Percentiles rank a stretch among this genome's conserved stretches.
Evolutionary conservation across 2,329 filamentous ascomycete species (phyloP).

Genomic region (Clonostachys byssicola): DNA sequence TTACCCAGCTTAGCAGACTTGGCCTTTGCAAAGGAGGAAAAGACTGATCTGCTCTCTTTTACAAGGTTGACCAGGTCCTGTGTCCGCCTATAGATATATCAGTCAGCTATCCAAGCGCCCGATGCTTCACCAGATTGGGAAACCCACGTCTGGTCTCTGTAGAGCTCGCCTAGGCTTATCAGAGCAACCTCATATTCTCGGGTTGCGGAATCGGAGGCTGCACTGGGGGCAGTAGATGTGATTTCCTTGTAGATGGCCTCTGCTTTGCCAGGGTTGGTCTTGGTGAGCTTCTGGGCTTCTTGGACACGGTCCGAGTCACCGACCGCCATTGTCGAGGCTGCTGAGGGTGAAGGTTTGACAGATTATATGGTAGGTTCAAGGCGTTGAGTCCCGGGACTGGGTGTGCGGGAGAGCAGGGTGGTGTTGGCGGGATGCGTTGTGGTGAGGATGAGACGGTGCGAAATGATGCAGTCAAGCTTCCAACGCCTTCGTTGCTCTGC

Average conservation of each 20-base stretch:
- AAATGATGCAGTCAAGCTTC: too few species aligned
- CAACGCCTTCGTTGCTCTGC: too few species aligned
- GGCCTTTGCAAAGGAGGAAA: conserved; percentile 96
- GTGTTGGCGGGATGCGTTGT: conserved; percentile 1
- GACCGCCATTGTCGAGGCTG: conserved; percentile 42
- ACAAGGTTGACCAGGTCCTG: conserved; percentile 87
- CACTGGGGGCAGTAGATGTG: conserved; percentile 77
- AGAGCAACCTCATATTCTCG: conserved; percentile 90
- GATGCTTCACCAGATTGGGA: not conserved
- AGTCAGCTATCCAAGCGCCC: conserved; percentile 15
- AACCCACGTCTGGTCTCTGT: conserved; percentile 79
- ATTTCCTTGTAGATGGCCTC: conserved; percentile 88
- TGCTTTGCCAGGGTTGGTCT: conserved; percentile 77
- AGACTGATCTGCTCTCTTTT: conserved; percentile 81
- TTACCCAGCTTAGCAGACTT: conserved; percentile 97
- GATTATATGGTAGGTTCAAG: not conserved
- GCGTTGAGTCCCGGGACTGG: not conserved
- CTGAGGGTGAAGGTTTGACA: not conserved
- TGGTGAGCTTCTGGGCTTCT: conserved; percentile 82
- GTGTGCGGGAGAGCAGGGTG: not conserved
- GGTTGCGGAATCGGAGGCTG: conserved; percentile 77
- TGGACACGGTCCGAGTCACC: conserved; percentile 66
- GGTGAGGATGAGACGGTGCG: too few species aligned
- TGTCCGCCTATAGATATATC: conserved; percentile 52
- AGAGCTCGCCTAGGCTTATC: conserved; percentile 85